These are phyloP conservation scores for Lepidium africanum DNA, from an alignment of 345 rosid genomes.

Conservation along the genomic window DNA sequence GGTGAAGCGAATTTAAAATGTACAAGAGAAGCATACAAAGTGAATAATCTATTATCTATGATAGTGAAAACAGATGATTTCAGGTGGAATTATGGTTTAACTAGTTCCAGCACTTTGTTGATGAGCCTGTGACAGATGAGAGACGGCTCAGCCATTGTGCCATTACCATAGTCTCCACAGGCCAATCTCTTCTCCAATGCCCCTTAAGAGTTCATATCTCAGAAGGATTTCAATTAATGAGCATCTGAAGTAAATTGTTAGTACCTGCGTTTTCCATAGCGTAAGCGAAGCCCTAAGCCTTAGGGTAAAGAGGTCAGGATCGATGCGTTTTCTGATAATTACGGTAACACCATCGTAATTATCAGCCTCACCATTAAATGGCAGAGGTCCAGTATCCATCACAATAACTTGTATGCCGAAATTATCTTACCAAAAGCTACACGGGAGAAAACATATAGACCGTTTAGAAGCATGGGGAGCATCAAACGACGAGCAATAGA, in stretches of 20 bases:
- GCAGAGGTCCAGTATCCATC: conserved; percentile 1
- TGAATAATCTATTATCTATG: not conserved
- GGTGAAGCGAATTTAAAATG: not conserved
- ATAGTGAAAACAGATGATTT: not conserved
- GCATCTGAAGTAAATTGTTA: not conserved
- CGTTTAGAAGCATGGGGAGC: too few species aligned
- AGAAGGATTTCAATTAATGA: too few species aligned
- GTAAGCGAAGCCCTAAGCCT: conserved; percentile 47
- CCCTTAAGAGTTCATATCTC: not conserved
- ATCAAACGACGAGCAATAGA: too few species aligned
- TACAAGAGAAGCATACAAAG: conserved; percentile 14
- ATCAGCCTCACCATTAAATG: conserved; percentile 40
- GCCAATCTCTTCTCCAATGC: conserved; percentile 50
- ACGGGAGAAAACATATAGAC: too few species aligned
- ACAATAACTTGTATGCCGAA: too few species aligned
- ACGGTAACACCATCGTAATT: conserved; percentile 45
- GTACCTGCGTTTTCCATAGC: conserved; percentile 51
- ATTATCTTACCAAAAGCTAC: too few species aligned
- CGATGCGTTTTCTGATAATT: conserved; percentile 36
- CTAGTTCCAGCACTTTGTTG: conserved; percentile 19
- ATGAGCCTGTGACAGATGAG: conserved; percentile 51
- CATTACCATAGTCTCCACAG: conserved; percentile 83
- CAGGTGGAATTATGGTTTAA: not conserved
- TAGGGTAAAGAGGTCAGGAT: conserved; percentile 31
- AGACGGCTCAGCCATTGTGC: conserved; percentile 91